Conservation (phyloP, 2,329 filamentous ascomycete species). For the Beauveria sp. region DNA sequence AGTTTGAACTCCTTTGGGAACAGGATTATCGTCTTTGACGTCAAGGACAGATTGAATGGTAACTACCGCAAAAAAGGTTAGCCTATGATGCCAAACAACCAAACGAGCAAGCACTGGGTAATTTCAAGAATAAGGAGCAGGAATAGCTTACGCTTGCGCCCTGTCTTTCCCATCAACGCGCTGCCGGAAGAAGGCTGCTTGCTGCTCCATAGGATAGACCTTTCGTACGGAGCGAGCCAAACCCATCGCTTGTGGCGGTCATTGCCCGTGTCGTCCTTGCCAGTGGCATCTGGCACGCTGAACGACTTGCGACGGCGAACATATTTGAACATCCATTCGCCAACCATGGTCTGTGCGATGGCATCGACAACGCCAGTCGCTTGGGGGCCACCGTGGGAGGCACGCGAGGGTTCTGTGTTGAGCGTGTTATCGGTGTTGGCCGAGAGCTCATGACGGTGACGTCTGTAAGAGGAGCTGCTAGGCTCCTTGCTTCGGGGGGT, state of each 20-base stretch:
- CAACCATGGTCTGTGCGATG: slow-evolving; percentile 97
- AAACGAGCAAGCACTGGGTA: slow-evolving; percentile 10
- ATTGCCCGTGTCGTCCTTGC: slow-evolving; percentile 62
- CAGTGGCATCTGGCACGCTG: slow-evolving; percentile 61
- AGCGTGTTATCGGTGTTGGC: slow-evolving; percentile 49
- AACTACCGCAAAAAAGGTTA: slow-evolving; percentile 49
- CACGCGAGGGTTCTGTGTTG: slow-evolving; percentile 33
- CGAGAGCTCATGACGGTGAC: slow-evolving; percentile 51
- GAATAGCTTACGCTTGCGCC: slow-evolving; percentile 73
- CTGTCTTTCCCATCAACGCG: slow-evolving; percentile 87
- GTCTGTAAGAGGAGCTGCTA: slow-evolving; percentile 32
- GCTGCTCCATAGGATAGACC: slow-evolving; percentile 95
- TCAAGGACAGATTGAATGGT: slow-evolving; percentile 93
- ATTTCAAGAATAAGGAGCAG: slow-evolving; percentile 15
- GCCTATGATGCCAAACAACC: slow-evolving; percentile 15
- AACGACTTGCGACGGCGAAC: slow-evolving; percentile 85
- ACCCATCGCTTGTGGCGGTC: slow-evolving; percentile 95
- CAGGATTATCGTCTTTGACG: slow-evolving; percentile 85
- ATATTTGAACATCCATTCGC: slow-evolving; percentile 95
- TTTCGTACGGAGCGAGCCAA: slow-evolving; percentile 94
- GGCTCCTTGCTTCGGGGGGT: slow-evolving; percentile 44
- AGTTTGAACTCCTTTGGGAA: slow-evolving; percentile 56
- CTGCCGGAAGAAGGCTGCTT: slow-evolving; percentile 87
- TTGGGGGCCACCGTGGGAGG: slow-evolving; percentile 50
- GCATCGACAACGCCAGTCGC: slow-evolving; percentile 84